Conservation (phyloP, 306 rosid species). For the Carpinus viminea region DNA sequence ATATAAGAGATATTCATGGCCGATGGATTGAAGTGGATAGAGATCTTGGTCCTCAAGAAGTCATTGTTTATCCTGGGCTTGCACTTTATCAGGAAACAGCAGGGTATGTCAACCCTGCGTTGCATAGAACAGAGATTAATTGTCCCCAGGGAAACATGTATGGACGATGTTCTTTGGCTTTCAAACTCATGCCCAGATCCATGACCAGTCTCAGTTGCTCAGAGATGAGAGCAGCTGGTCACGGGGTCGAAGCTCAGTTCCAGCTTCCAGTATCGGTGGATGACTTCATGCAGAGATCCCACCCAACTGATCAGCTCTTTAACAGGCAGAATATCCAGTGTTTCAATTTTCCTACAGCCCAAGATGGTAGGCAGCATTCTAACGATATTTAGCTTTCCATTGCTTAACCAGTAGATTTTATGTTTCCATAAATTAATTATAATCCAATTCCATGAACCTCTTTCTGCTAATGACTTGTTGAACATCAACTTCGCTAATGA, state of each 20-base stretch:
- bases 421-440: not conserved
- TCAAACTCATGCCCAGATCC: conserved; percentile 90
- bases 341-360: conserved; percentile 73
- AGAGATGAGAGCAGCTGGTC: conserved; percentile 97
- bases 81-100: conserved; percentile 98
- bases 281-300: conserved; percentile 96
- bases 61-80: conserved; percentile 88
- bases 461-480: not conserved
- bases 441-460: not conserved
- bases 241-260: conserved; percentile 90
- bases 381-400: conserved; percentile 3
- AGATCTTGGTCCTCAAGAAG: conserved; percentile 96
- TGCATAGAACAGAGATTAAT: conserved; percentile 64
- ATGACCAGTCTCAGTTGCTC: conserved; percentile 89
- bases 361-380: conserved; percentile 69
- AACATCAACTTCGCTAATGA: not conserved
- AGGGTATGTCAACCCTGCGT: conserved; percentile 90
- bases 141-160: conserved; percentile 71
- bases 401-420: not conserved
- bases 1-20: conserved; percentile 81
- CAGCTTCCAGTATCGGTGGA: conserved; percentile 91
- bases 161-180: conserved; percentile 81
- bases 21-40: conserved; percentile 89
- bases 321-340: conserved; percentile 67
- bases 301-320: conserved; percentile 56